Evolutionary conservation across 257 asterid genomes (phyloP).

Genomic region (Solanum gandarillasii): DNA sequence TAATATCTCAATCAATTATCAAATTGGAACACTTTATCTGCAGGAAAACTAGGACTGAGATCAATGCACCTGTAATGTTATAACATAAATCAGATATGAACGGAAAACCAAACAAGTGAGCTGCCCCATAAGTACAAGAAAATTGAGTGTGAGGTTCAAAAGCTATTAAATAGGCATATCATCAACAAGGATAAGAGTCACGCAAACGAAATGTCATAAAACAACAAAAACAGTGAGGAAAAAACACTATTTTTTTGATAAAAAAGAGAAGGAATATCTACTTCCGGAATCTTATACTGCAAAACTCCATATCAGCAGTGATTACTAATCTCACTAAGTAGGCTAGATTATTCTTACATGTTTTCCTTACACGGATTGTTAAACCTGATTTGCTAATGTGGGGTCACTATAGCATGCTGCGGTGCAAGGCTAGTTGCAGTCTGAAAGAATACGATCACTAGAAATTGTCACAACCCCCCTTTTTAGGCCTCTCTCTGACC

Average conservation of each 20-base stretch:
- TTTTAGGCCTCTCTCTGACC: background rate
- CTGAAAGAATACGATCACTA: background rate
- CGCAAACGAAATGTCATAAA: background rate
- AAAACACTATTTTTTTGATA: background rate
- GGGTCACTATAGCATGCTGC: background rate
- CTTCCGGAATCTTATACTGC: background rate
- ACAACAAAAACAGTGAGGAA: background rate
- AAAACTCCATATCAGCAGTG: background rate
- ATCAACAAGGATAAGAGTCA: background rate
- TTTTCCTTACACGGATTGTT: background rate
- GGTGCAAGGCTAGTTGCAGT: background rate
- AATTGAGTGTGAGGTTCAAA: background rate
- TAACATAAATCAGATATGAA: background rate
- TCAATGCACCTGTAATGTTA: background rate
- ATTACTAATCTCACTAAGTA: background rate
- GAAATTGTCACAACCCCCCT: background rate
- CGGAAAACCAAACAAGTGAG: background rate
- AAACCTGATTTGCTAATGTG: background rate
- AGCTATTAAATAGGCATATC: background rate
- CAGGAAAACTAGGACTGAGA: background rate
- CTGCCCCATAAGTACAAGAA: background rate
- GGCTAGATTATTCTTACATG: background rate
- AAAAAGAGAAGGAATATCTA: background rate
- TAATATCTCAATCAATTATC: background rate
- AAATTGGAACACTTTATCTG: background rate